Percentiles rank a stretch among this genome's conserved stretches.
phyloP scores from a whole-genome alignment of 345 rosid genomes.

The Aquilaria malaccensis region DNA sequence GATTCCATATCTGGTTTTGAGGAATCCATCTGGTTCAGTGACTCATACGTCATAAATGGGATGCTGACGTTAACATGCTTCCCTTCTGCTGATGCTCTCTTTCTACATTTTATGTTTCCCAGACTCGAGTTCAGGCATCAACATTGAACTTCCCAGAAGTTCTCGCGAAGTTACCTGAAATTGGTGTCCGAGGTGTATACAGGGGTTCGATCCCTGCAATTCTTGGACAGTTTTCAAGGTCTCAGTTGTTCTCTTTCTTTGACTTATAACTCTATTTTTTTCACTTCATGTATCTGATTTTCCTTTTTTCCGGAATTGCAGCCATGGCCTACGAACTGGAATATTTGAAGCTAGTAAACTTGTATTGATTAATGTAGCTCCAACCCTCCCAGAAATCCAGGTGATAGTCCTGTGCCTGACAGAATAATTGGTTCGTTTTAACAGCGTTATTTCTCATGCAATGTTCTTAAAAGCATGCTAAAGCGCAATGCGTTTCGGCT shows the following conservation, averaged over 20 bases:
- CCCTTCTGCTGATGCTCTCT: slow-evolving; percentile 7
- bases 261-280: slow-evolving; percentile 4
- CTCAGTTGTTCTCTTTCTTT: slow-evolving; percentile 9
- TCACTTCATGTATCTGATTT: slow-evolving; percentile 3
- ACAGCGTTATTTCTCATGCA: too few species aligned
- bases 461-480: too few species aligned
- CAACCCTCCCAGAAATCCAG: slow-evolving; percentile 85
- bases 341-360: slow-evolving; percentile 89
- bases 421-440: too few species aligned
- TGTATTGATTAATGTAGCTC: slow-evolving; percentile 79
- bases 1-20: neutral
- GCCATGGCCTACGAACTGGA: slow-evolving; percentile 97
- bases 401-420: slow-evolving; percentile 23
- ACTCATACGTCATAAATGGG: too few species aligned
- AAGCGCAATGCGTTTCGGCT: too few species aligned
- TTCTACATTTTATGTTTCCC: slow-evolving; percentile 15
- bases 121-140: slow-evolving; percentile 99
- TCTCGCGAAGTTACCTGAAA: slow-evolving; percentile 82
- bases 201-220: slow-evolving; percentile 97
- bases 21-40: neutral
- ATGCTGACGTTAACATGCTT: neutral
- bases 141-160: slow-evolving; percentile 75
- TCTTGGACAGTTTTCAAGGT: slow-evolving; percentile 98
- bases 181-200: slow-evolving; percentile 79
- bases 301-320: slow-evolving; percentile 25